phyloP scores from a whole-genome alignment of 192 early-diverging fungal species.

The Podila minutissima region DNA sequence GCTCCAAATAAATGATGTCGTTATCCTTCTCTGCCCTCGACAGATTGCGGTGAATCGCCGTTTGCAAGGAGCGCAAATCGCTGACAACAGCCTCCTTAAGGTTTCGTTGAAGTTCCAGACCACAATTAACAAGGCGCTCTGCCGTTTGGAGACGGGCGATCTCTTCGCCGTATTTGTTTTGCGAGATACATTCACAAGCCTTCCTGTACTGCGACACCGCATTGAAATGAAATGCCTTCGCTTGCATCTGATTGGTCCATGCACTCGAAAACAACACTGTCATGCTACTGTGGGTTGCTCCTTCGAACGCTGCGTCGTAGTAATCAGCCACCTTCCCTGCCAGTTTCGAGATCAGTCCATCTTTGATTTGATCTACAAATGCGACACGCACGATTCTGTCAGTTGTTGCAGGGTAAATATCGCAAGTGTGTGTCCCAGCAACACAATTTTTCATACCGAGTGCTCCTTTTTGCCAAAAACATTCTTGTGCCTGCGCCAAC shows the following conservation, averaged over 20 bases:
- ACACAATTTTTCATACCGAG: constrained; percentile 26
- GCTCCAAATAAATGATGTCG: constrained; percentile 88
- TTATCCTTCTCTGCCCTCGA: constrained; percentile 87
- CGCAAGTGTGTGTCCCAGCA: not conserved
- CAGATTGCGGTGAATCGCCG: constrained; percentile 59
- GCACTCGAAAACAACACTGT: constrained; percentile 57
- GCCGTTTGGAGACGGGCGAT: constrained; percentile 78
- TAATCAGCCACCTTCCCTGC: constrained; percentile 78
- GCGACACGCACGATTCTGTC: not conserved
- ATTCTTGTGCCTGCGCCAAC: constrained; percentile 96
- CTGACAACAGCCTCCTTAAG: constrained; percentile 52
- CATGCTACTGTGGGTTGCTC: constrained; percentile 63
- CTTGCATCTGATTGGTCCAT: constrained; percentile 80
- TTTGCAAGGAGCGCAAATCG: constrained; percentile 58
- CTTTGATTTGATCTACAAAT: constrained; percentile 77
- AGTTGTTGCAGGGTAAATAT: not conserved
- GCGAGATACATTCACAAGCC: constrained; percentile 74
- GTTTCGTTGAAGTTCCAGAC: constrained; percentile 48
- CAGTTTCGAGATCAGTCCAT: constrained; percentile 79
- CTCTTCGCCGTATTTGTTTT: constrained; percentile 87
- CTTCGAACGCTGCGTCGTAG: constrained; percentile 76
- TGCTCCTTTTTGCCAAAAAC: constrained; percentile 89
- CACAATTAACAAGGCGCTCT: constrained; percentile 53
- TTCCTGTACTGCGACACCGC: constrained; percentile 86
- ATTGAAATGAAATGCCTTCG: constrained; percentile 77